Evolutionary conservation across 208 protist genomes (phyloP).

Genomic region (Crithidia brevicula): DNA sequence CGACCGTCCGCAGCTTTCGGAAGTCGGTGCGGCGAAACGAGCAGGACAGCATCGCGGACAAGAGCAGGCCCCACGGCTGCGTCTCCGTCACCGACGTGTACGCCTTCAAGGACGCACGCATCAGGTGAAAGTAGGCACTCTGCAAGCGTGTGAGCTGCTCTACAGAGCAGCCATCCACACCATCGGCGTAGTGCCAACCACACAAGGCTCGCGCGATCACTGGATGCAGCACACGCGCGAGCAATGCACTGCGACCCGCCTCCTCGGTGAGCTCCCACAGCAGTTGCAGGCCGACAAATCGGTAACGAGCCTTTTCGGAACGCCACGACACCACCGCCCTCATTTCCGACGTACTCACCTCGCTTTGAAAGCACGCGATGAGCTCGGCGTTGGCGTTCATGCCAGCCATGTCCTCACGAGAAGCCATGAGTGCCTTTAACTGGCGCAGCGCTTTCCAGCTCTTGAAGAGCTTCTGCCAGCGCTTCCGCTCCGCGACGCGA

Average conservation of each 20-base stretch:
- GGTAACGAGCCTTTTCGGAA: constrained; percentile 66
- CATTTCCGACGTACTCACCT: constrained; percentile 54
- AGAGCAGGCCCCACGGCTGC: constrained; percentile 56
- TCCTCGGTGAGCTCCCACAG: constrained; percentile 83
- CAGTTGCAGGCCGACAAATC: constrained; percentile 74
- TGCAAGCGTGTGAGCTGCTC: constrained; percentile 81
- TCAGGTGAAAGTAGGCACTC: constrained; percentile 78
- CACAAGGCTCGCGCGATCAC: constrained; percentile 79
- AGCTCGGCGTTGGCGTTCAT: constrained; percentile 46
- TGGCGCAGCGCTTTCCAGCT: constrained; percentile 80
- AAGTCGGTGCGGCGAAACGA: constrained; percentile 67
- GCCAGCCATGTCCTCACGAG: constrained; percentile 56
- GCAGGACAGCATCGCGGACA: constrained; percentile 65
- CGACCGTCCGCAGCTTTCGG: constrained; percentile 43
- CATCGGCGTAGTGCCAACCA: constrained; percentile 85
- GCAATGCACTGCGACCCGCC: constrained; percentile 46
- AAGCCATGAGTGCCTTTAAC: constrained; percentile 71
- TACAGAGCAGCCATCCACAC: constrained; percentile 82
- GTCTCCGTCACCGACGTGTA: constrained; percentile 21
- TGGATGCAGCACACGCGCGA: constrained; percentile 72
- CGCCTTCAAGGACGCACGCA: constrained; percentile 52
- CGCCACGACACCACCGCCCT: constrained; percentile 58
- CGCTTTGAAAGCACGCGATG: constrained; percentile 74
- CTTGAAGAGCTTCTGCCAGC: constrained; percentile 85
- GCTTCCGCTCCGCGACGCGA: constrained; percentile 46